A percentile compares a stretch with the other conserved stretches of the same genome.
Evolutionary conservation across 768 basidiomycete genomes (phyloP).

Genomic region (Amanita subjunquillea): DNA sequence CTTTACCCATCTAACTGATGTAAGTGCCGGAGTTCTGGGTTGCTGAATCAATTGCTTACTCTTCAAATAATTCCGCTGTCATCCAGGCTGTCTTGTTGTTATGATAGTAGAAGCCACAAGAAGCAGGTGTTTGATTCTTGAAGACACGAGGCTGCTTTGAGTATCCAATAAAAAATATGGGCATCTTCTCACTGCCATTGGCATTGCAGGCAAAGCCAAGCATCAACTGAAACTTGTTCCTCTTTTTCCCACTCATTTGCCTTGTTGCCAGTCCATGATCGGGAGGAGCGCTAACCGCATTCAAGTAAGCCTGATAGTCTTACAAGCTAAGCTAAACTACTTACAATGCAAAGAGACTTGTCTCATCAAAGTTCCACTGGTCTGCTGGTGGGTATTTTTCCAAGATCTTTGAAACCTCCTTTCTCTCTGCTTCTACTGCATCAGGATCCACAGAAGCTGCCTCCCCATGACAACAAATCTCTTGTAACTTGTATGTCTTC

Average conservation of each 20-base stretch:
- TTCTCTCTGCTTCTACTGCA: slow-evolving; percentile 12
- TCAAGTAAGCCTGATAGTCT: background rate
- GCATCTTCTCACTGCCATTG: slow-evolving; percentile 19
- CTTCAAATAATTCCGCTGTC: too few species aligned
- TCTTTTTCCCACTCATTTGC: slow-evolving; percentile 24
- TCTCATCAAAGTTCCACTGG: slow-evolving; percentile 17
- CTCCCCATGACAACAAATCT: slow-evolving; percentile 15
- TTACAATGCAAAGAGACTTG: slow-evolving; percentile 10
- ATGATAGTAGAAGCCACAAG: too few species aligned
- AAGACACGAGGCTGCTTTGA: too few species aligned
- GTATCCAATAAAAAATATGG: background rate
- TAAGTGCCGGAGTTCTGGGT: too few species aligned
- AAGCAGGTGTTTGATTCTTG: too few species aligned
- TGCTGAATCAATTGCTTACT: too few species aligned
- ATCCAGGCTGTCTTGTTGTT: too few species aligned
- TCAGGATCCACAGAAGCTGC: slow-evolving; percentile 16
- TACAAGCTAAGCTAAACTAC: background rate
- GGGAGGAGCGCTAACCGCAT: slow-evolving; percentile 12
- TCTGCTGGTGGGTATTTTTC: slow-evolving; percentile 13
- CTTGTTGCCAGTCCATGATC: slow-evolving; percentile 19
- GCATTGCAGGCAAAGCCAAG: slow-evolving; percentile 18
- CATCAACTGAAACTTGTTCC: slow-evolving; percentile 18
- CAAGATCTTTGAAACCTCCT: slow-evolving; percentile 9
- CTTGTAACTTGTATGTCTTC: background rate
- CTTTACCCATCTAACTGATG: too few species aligned